Percentiles rank a stretch among this genome's conserved stretches.
These are phyloP conservation scores for Berberis thunbergii DNA, from an alignment of 164 flowering plant species.

Conservation along the genomic window DNA sequence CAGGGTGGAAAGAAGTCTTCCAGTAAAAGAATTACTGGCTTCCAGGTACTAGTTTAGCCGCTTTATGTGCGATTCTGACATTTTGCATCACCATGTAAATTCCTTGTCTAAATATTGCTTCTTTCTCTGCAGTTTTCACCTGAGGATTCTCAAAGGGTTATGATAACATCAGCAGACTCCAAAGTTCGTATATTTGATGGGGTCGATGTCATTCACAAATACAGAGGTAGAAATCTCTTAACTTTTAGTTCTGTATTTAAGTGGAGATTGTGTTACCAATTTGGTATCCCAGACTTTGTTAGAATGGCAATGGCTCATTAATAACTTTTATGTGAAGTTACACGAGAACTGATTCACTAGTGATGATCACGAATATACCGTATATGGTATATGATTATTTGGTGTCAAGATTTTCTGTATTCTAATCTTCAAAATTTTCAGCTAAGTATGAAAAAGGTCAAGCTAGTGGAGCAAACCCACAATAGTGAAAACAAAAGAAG, in stretches of 20 bases:
- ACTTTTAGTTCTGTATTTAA: not conserved
- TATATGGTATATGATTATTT: too few species aligned
- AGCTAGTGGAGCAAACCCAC: too few species aligned
- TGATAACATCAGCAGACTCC: constrained; percentile 79
- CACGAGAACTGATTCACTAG: too few species aligned
- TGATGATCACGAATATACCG: too few species aligned
- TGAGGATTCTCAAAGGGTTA: constrained; percentile 41
- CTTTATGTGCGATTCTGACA: not conserved
- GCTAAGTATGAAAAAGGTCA: too few species aligned
- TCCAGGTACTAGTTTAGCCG: constrained; percentile 44
- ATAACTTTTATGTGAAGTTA: too few species aligned
- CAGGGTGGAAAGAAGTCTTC: constrained; percentile 46
- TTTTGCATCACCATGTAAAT: not conserved
- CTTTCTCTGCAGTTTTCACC: constrained; percentile 42
- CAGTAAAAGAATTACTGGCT: constrained; percentile 64
- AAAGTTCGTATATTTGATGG: constrained; percentile 66
- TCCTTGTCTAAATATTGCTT: constrained; percentile 5
- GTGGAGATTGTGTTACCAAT: too few species aligned
- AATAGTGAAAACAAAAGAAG: too few species aligned
- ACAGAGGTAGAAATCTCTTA: constrained; percentile 35
- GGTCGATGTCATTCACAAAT: constrained; percentile 42
- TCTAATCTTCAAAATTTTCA: too few species aligned
- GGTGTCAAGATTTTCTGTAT: too few species aligned
- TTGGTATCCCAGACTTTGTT: too few species aligned
- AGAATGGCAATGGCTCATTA: too few species aligned